Base-by-base conservation (phyloP, 1,139 yeast genomes). In the Blastobotrys serpentis region DNA sequence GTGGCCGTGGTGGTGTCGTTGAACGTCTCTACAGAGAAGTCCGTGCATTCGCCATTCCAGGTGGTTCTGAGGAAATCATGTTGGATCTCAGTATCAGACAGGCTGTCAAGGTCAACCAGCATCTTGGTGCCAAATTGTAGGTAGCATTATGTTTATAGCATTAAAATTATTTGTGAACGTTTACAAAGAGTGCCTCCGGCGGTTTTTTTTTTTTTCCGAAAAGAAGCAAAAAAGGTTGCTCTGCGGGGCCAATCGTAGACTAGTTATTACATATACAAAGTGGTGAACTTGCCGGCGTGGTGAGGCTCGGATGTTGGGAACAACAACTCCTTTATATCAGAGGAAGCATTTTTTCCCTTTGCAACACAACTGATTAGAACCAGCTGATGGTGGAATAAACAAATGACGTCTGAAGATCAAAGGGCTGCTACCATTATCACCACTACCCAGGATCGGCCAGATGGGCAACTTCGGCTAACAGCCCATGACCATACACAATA, bases 51-150 rank as follows among this genome's bases (percentile, higher is more conserved):
- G 73, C 74, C 23, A 71, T 71, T 47, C 75, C 75, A 7, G 75
- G 75, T 38, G 75, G 75, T 7, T 70, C 75, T 8, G 73, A 71
- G 54, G 76, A 72, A 55, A 72, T 71, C 50, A 70, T 71, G 75
- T 62, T 70, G 30, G 75, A 71, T 47, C 60, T 71, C 49, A 60
- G 72, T 21, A 67, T 71, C 51, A 58, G 75, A 46, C 75, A 71
- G 56, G 58, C 70, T 36, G 64, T 71, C 51, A 65, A 68, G 56
- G 72, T 71, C 18, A 70, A 71, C 58, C 64, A 69, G 55, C 51
- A 60, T 41, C 60, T 68, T 39, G 75, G 75, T 29, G 71, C 73
- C 42, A 70, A 68, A 56, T 56, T 71, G 42, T 70, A 64, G 58
- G 42, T 22, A 40, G 16, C 37, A 33, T 8, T 29, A 29, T 29